Base-by-base conservation (phyloP, 352 stramenopile genomes). In the Phytophthora sp. region DNA sequence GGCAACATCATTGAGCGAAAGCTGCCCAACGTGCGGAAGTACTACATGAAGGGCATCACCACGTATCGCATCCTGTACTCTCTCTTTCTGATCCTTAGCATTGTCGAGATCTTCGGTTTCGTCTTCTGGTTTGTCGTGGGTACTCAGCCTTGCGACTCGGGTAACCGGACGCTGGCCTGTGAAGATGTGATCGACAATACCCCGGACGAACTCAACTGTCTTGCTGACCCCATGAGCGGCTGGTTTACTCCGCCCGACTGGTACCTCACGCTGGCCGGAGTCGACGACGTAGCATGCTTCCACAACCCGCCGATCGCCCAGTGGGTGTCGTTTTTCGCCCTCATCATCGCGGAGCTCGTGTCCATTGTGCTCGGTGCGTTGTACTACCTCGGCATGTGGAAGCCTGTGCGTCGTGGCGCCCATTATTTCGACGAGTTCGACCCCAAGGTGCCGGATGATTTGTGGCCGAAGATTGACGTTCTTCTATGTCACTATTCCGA, bases 321-420 rank as follows among this genome's bases (percentile, higher is more conserved):
- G 73, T 95, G 87, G 87, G 79, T 92, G 2, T 80, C 85, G 39
- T 95, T 90, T 73, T 93, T 93, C 46, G 77, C 80, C 16, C 64
- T 95, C 51, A 55, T 93, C 16, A 64, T 79, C 6, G 85, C 80
- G 0, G 87, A 95, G 44, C 26, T 91, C 15, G 47, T 95, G 16
- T 89, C 67, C 13, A 89, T 93, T 33, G 57, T 92, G 23, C 72
- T 95, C 16, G 80, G 85, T 31, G 61, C 80, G 4, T 65, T 95
- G 23, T 95, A 94, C 76, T 95, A 95, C 79, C 69, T 94, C n/a
- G 87, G 87, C 27, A 95, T 95, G 87, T 95, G 87, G 87, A 95
- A 94, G 41, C 87, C 87, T 4, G 87, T 95, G 51, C 87, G 85
- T 76, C 87, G 87, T 70, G 87, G 87, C 7, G 85, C 87, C 12